A percentile compares a stretch with the other conserved stretches of the same genome.
These are phyloP conservation scores for Nectriaceae sp. DNA, from an alignment of 2,329 filamentous ascomycete genomes.

Conservation along the genomic window DNA sequence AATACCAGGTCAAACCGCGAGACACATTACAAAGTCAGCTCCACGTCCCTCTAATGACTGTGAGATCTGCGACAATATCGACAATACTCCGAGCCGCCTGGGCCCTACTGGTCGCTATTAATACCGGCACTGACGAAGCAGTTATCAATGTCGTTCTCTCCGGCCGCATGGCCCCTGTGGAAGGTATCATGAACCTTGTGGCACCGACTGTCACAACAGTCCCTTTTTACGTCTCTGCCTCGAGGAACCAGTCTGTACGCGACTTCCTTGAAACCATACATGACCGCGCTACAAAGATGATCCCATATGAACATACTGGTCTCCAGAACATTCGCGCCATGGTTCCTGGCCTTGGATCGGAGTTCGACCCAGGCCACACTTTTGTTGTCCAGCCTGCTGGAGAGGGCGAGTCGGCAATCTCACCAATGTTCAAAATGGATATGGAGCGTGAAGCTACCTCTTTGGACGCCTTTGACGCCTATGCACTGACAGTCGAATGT, in stretches of 20 bases:
- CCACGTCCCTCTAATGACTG: slow-evolving; percentile 1
- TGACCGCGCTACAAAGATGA: slow-evolving; percentile 19
- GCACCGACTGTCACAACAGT: slow-evolving; percentile 27
- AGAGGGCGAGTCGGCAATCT: background rate
- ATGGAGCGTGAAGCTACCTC: background rate
- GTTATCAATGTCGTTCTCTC: slow-evolving; percentile 18
- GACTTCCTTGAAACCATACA: slow-evolving; percentile 42
- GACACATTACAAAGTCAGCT: slow-evolving; percentile 3
- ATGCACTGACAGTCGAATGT: background rate
- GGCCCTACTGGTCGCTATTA: slow-evolving; percentile 35
- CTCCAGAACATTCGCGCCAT: slow-evolving; percentile 27
- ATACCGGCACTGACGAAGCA: slow-evolving; percentile 28
- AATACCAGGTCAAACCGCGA: background rate
- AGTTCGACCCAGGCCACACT: slow-evolving; percentile 2
- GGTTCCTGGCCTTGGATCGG: background rate
- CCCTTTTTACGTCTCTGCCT: slow-evolving; percentile 17
- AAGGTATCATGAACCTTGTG: slow-evolving; percentile 17
- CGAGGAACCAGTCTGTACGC: slow-evolving; percentile 31
- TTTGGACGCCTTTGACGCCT: background rate
- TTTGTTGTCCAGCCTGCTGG: slow-evolving; percentile 7
- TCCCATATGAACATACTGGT: slow-evolving; percentile 26
- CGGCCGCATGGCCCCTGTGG: slow-evolving; percentile 21
- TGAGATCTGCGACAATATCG: slow-evolving; percentile 6
- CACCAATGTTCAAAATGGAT: background rate
- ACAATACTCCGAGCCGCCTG: slow-evolving; percentile 18